phyloP scores from a whole-genome alignment of 495 filamentous ascomycete genomes.

The Baudoinia panamericana region DNA sequence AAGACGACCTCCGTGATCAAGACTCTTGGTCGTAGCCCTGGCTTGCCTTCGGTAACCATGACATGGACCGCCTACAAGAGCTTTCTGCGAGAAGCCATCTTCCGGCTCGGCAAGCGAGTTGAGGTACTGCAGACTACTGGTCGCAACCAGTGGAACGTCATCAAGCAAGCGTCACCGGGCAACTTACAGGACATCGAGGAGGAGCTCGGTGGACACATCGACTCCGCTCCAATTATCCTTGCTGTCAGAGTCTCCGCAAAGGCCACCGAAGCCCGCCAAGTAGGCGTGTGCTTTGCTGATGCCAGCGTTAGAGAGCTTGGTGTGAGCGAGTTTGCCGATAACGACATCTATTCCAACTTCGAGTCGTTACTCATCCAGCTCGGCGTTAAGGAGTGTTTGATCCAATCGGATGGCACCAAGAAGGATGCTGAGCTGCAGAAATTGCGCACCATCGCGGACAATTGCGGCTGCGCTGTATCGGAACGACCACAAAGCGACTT shows the following conservation, averaged over 20 bases:
- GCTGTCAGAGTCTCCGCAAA: conserved; percentile 85
- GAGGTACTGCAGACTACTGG: conserved; percentile 74
- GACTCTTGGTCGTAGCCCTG: conserved; percentile 70
- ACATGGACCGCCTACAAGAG: conserved; percentile 87
- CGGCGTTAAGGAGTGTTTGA: conserved; percentile 83
- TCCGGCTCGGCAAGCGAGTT: conserved; percentile 74
- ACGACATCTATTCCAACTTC: conserved; percentile 96
- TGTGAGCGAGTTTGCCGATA: conserved; percentile 95
- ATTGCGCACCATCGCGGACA: conserved; percentile 75
- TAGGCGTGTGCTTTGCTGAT: conserved; percentile 97
- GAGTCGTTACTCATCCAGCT: conserved; percentile 93
- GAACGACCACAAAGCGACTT: conserved; percentile 68
- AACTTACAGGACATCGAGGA: conserved; percentile 97
- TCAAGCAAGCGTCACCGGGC: conserved; percentile 74
- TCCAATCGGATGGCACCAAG: conserved; percentile 59
- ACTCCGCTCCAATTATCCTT: conserved; percentile 82
- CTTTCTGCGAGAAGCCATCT: conserved; percentile 87
- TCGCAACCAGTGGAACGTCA: conserved; percentile 78
- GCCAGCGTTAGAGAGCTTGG: conserved; percentile 91
- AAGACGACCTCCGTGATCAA: conserved; percentile 93
- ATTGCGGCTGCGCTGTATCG: conserved; percentile 76
- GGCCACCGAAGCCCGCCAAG: conserved; percentile 68
- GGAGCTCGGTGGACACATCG: conserved; percentile 76
- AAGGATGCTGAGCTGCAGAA: conserved; percentile 87
- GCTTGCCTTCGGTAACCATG: conserved; percentile 85